These are phyloP conservation scores for Clohesyomyces aquaticus DNA, from an alignment of 495 filamentous ascomycete genomes.

Conservation along the genomic window DNA sequence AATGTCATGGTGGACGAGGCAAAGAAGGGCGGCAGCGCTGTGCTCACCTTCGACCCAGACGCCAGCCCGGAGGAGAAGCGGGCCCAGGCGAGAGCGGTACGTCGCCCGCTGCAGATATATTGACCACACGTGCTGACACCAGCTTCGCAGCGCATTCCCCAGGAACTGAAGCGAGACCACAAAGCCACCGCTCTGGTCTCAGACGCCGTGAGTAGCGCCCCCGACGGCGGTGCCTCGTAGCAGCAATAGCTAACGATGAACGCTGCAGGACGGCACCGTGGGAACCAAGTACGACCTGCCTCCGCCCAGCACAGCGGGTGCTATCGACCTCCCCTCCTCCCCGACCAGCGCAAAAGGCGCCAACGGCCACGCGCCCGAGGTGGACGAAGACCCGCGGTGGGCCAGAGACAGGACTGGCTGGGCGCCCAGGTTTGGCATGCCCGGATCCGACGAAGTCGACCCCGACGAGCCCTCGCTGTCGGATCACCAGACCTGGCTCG, in stretches of 20 bases:
- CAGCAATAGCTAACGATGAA: conserved; percentile 19
- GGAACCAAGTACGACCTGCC: conserved; percentile 79
- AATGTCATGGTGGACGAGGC: conserved; percentile 73
- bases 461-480: conserved; percentile 68
- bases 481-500: conserved; percentile 87
- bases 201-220: conserved; percentile 62
- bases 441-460: conserved; percentile 52
- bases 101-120: conserved; percentile 41
- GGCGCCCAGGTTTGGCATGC: conserved; percentile 77
- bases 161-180: conserved; percentile 68
- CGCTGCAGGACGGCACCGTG: conserved; percentile 62
- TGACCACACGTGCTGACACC: conserved; percentile 11
- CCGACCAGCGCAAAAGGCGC: conserved; percentile 42
- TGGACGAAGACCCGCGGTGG: conserved; percentile 61
- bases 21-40: conserved; percentile 72
- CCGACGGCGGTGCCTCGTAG: neutral
- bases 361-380: conserved; percentile 58
- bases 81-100: conserved; percentile 75
- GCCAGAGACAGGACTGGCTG: conserved; percentile 70
- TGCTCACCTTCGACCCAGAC: conserved; percentile 85
- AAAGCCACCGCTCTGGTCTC: conserved; percentile 71
- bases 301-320: conserved; percentile 69
- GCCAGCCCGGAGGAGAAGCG: conserved; percentile 83
- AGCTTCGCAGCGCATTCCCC: conserved; percentile 56
- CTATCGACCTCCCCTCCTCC: conserved; percentile 50